Base-by-base conservation (phyloP, 164 flowering plant species). In the Cinnamomum micranthum region DNA sequence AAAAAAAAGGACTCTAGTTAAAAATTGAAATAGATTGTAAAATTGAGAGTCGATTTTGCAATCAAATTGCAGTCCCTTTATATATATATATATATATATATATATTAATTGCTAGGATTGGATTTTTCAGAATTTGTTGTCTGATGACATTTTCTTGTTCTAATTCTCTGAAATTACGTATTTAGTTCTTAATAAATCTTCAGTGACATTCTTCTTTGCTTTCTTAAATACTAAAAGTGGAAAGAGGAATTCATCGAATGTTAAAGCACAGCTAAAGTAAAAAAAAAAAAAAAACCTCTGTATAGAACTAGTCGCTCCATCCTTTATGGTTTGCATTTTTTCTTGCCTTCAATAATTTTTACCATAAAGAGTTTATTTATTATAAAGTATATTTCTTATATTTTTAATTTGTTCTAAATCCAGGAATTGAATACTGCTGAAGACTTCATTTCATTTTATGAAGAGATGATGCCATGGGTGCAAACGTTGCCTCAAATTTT, bases 351-450 rank as follows among this genome's bases (percentile, higher is more conserved):
- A 41, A 41, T 41, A 41, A 41, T 41, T 41, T 41, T 41, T 41
- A 41, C 47, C 9, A 41, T 41, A 41, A 9, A 7, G 47, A 41
- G 10, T 41, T 41, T 41, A 41, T 41, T 35, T 41, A 41, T 41
- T 41, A 7, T 41, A 41, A 41, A 41, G 10, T 1, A 41, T 41
- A n/a, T 60, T 60, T 24, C 14, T 24, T 64, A 55, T 10, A 23
- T 11, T 64, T 22, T 64, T 15, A 23, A 64, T 67, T 64, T 31
- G 33, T 15, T 50, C 71, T 52, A 22, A 3, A 75, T 77, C 1
- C 83, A 93, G 99, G 98, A 96, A 84, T 76, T 94, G 71, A 94
- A 96, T 74, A 94, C 97, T 19, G 95, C 99, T 7, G 95, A 90
- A 82, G 97, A 94, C 76, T 96, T 96, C 74, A 90, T 92, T 76